phyloP scores from a whole-genome alignment of 202 grass and related monocot species.

The Brachypodium distachyon region DNA sequence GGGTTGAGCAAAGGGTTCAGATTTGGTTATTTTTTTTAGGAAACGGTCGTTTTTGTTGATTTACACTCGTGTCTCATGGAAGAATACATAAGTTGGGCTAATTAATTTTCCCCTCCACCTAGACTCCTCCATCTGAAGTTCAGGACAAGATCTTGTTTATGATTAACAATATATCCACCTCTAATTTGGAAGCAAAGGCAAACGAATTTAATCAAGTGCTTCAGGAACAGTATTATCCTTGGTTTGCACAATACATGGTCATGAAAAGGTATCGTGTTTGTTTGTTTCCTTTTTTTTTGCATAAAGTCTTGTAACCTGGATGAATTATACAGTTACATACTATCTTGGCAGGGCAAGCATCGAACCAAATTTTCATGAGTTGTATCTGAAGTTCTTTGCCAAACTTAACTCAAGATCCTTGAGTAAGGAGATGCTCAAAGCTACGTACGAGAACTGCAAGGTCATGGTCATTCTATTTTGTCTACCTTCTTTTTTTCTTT shows the following conservation, averaged over 20 bases:
- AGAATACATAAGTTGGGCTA: slow-evolving; percentile 9
- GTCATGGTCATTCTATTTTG: slow-evolving; percentile 19
- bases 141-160: slow-evolving; percentile 83
- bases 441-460: slow-evolving; percentile 94
- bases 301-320: background rate
- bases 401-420: slow-evolving; percentile 70
- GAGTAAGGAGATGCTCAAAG: slow-evolving; percentile 84
- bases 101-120: slow-evolving; percentile 23
- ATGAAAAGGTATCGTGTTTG: slow-evolving; percentile 67
- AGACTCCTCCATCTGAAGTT: slow-evolving; percentile 65
- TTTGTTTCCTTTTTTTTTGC: background rate
- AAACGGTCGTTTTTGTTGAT: too few species aligned
- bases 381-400: slow-evolving; percentile 82
- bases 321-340: background rate
- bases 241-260: slow-evolving; percentile 94
- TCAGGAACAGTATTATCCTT: slow-evolving; percentile 65
- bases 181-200: slow-evolving; percentile 73
- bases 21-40: too few species aligned
- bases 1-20: too few species aligned
- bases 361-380: slow-evolving; percentile 87
- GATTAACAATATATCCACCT: slow-evolving; percentile 76
- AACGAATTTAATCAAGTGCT: slow-evolving; percentile 68
- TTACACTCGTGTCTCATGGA: too few species aligned
- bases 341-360: slow-evolving; percentile 66
- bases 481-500: background rate